These are phyloP conservation scores for Neocucurbitaria cava DNA, from an alignment of 2,329 filamentous ascomycete species.

Conservation along the genomic window DNA sequence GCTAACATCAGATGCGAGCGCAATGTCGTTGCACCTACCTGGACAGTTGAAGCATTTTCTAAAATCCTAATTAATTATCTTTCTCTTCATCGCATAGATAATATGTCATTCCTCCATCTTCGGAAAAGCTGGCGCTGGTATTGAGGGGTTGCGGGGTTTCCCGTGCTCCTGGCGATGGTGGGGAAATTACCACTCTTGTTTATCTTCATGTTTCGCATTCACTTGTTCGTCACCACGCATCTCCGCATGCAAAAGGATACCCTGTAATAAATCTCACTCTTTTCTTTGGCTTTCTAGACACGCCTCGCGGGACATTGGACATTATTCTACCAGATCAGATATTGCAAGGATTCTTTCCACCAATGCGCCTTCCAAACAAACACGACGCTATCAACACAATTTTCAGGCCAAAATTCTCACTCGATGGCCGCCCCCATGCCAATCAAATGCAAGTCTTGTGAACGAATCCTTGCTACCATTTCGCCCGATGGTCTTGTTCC, in stretches of 20 bases:
- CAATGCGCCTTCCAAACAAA: not conserved
- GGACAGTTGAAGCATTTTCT: not conserved
- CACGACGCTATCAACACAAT: not conserved
- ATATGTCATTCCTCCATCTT: not conserved
- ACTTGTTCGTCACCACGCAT: not conserved
- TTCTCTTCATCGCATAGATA: not conserved
- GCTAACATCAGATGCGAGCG: slow-evolving; percentile 9
- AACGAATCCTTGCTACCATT: slow-evolving; percentile 12
- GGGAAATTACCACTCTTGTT: not conserved
- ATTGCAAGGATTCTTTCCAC: not conserved
- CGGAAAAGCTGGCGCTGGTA: not conserved
- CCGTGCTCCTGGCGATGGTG: not conserved
- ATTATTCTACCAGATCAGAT: not conserved
- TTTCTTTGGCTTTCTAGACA: not conserved
- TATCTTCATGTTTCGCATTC: not conserved
- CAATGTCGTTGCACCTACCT: not conserved
- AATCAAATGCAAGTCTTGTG: slow-evolving; percentile 19
- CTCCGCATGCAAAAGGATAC: not conserved
- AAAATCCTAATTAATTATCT: not conserved
- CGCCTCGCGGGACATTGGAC: not conserved
- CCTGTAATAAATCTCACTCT: not conserved
- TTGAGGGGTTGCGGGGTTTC: not conserved
- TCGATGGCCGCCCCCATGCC: slow-evolving; percentile 3
- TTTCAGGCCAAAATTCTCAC: not conserved
- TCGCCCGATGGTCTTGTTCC: slow-evolving; percentile 17